A percentile compares a stretch with the other conserved stretches of the same genome.
These are phyloP conservation scores for Hirschioporus abietinus DNA, from an alignment of 768 basidiomycete species.

Conservation along the genomic window DNA sequence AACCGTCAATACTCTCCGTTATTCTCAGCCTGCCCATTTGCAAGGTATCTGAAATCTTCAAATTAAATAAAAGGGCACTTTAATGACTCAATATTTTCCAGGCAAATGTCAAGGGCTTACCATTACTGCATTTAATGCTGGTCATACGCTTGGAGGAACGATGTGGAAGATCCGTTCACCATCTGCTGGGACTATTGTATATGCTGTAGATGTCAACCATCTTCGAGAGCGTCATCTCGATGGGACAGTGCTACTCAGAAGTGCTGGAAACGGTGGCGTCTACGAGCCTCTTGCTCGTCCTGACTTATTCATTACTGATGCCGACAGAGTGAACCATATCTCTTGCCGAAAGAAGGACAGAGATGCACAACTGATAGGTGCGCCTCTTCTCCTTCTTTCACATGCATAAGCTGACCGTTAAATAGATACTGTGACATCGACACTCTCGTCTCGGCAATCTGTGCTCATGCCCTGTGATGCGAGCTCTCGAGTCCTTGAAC, in stretches of 20 bases:
- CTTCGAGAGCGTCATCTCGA: conserved; percentile 94
- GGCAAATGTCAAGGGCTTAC: conserved; percentile 91
- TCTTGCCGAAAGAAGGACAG: conserved; percentile 87
- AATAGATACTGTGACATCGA: conserved; percentile 83
- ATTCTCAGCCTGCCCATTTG: conserved; percentile 92
- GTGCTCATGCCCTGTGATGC: conserved; percentile 90
- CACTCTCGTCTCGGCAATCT: conserved; percentile 74
- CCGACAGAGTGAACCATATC: conserved; percentile 74
- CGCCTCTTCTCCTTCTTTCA: background rate
- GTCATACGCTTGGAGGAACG: conserved; percentile 93
- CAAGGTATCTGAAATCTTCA: conserved; percentile 54
- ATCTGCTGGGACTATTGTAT: conserved; percentile 90
- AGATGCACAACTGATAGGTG: conserved; percentile 81
- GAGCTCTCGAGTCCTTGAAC: conserved; percentile 89
- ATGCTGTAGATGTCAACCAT: conserved; percentile 94
- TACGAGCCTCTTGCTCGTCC: conserved; percentile 86
- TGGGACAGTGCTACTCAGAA: conserved; percentile 80
- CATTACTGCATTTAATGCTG: conserved; percentile 92
- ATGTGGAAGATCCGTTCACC: conserved; percentile 99
- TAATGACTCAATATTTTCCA: conserved; percentile 22
- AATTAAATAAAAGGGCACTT: conserved; percentile 7
- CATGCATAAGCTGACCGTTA: conserved; percentile 7
- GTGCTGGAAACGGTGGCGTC: conserved; percentile 60
- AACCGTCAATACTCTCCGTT: conserved; percentile 84
- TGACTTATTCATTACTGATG: conserved; percentile 91